These are phyloP conservation scores for Puccinellia tenuiflora DNA, from an alignment of 176 grass and related monocot genomes.

Conservation along the genomic window DNA sequence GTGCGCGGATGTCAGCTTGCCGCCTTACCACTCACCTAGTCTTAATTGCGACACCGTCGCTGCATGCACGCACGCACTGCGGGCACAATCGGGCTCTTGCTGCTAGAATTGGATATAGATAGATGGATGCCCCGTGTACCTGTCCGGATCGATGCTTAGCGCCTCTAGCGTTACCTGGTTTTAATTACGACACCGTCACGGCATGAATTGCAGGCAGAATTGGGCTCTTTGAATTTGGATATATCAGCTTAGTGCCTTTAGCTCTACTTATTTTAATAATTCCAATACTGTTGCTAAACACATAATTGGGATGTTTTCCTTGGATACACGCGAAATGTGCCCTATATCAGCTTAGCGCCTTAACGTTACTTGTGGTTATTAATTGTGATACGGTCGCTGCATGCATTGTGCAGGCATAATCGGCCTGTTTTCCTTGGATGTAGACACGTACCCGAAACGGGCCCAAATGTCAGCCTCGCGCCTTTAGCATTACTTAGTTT, in stretches of 20 bases:
- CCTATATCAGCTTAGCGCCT: background rate
- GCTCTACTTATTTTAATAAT: background rate
- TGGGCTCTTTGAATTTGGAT: background rate
- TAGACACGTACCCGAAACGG: background rate
- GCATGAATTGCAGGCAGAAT: background rate
- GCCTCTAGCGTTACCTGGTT: background rate
- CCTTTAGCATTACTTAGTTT: background rate
- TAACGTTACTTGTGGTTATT: background rate
- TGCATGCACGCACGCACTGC: background rate
- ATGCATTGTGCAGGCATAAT: background rate
- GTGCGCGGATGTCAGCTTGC: too few species aligned
- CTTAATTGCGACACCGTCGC: background rate
- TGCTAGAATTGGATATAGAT: background rate
- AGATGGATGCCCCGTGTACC: background rate
- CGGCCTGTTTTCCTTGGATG: background rate
- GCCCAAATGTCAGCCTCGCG: background rate
- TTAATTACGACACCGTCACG: background rate
- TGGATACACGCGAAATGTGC: background rate
- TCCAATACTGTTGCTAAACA: background rate
- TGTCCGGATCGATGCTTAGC: background rate
- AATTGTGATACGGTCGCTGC: background rate
- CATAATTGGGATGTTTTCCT: background rate
- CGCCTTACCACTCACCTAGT: too few species aligned
- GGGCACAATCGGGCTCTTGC: background rate
- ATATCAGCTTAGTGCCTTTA: background rate